Evolutionary conservation across 2,329 filamentous ascomycete genomes (phyloP).

Genomic region (Aspergillus aculeatus): DNA sequence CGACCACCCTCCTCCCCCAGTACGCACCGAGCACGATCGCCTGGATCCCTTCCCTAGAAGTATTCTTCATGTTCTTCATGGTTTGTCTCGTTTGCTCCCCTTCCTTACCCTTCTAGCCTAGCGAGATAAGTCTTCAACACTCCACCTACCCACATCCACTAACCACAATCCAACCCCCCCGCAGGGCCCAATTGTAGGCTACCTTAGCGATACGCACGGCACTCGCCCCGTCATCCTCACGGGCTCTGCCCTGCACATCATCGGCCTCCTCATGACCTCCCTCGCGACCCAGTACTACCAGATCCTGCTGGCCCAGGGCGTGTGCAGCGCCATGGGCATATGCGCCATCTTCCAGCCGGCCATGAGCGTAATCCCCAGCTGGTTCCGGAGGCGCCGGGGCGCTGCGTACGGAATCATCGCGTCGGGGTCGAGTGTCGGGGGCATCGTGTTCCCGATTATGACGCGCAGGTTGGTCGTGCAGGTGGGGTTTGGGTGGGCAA

Average conservation of each 20-base stretch:
- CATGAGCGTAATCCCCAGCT: conserved; percentile 39
- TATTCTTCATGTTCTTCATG: conserved; percentile 7
- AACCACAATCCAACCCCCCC: conserved; percentile 38
- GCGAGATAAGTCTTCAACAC: no score
- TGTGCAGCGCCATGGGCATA: conserved; percentile 50
- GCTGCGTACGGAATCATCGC: conserved; percentile 28
- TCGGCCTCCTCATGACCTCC: conserved; percentile 60
- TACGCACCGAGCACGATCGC: conserved; percentile 53
- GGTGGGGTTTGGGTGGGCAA: conserved; percentile 55
- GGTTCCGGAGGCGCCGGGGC: conserved; percentile 51
- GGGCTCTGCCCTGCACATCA: conserved; percentile 56
- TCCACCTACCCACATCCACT: conserved; percentile 57
- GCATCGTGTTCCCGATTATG: conserved; percentile 61
- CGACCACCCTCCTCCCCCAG: conserved; percentile 45
- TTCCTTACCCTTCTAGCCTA: no score
- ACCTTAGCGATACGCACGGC: conserved; percentile 63
- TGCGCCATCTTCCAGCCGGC: conserved; percentile 48
- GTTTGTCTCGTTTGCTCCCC: neutral
- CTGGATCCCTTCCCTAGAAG: conserved; percentile 54
- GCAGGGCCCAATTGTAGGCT: conserved; percentile 42
- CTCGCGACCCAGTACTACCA: conserved; percentile 55
- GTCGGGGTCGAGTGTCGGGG: conserved; percentile 45
- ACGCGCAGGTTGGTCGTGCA: conserved; percentile 51
- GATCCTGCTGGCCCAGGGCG: conserved; percentile 52
- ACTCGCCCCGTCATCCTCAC: conserved; percentile 54